phyloP scores from a whole-genome alignment of 169 alveolate genomes.

The Plasmodium sp. region DNA sequence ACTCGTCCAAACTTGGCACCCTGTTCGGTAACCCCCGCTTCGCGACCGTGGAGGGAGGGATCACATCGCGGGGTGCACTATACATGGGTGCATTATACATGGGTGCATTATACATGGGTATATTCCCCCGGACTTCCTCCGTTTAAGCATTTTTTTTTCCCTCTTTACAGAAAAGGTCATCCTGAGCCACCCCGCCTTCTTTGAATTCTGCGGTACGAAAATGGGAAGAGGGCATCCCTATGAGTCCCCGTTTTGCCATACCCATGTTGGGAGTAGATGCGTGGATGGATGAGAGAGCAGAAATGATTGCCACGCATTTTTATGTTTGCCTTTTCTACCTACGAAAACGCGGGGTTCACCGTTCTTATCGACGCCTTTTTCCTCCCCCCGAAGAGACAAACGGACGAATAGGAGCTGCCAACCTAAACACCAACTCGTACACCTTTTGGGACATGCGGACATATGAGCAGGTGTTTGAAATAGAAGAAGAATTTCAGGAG shows the following conservation, averaged over 20 bases:
- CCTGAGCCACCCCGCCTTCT: conserved; percentile 84
- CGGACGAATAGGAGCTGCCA: conserved; percentile 85
- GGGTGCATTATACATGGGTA: background rate
- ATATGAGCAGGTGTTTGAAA: conserved; percentile 55
- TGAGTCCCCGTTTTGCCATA: background rate
- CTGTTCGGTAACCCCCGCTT: conserved; percentile 24
- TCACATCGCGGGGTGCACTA: background rate
- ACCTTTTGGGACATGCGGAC: conserved; percentile 81
- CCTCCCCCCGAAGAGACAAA: conserved; percentile 71
- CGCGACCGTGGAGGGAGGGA: background rate
- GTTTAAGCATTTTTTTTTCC: background rate
- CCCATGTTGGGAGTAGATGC: background rate
- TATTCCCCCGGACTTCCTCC: background rate
- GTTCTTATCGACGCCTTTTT: background rate
- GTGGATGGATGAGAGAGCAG: background rate
- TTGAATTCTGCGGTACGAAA: conserved; percentile 83
- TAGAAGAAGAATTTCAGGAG: conserved; percentile 72
- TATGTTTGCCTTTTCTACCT: background rate
- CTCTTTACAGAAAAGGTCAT: conserved; percentile 78
- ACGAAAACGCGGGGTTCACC: background rate
- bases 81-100: too few species aligned
- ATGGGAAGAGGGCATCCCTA: background rate
- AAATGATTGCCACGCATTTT: background rate
- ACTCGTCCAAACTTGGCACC: conserved; percentile 48
- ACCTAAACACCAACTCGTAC: conserved; percentile 78